phyloP scores from a whole-genome alignment of 345 rosid genomes.

The Dipteronia sinensis region DNA sequence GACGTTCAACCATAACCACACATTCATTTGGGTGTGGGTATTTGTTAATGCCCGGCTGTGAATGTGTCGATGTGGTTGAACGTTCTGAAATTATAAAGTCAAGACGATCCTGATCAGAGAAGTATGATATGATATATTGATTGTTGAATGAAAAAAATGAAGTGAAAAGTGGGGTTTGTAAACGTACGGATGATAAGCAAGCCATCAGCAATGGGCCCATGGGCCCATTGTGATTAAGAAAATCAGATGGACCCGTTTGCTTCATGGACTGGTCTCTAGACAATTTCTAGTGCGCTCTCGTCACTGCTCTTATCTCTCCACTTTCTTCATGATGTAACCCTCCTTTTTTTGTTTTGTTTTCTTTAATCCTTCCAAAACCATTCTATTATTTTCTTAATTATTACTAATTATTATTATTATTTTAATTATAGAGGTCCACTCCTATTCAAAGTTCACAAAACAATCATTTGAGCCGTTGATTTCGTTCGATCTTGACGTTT shows the following conservation, averaged over 20 bases:
- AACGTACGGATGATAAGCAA: constrained; percentile 28
- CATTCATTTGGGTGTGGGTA: no score
- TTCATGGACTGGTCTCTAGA: not conserved
- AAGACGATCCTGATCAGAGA: no score
- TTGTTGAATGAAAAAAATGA: not conserved
- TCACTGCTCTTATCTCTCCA: constrained; percentile 32
- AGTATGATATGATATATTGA: no score
- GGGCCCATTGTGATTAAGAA: not conserved
- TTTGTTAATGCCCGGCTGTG: no score
- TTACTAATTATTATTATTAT: not conserved
- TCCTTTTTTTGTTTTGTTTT: not conserved
- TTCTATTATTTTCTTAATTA: no score
- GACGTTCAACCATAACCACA: no score
- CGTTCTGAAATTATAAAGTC: no score
- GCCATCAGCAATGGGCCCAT: not conserved
- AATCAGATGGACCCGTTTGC: constrained; percentile 19
- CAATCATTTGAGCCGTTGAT: not conserved
- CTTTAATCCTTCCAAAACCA: not conserved
- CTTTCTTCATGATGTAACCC: constrained; percentile 1
- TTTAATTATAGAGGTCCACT: not conserved
- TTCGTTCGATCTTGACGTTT: not conserved
- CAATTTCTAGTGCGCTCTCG: constrained; percentile 19
- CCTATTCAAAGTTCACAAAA: not conserved
- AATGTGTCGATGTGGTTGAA: no score
- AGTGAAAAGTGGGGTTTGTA: constrained; percentile 7